Base-by-base conservation (phyloP, 768 basidiomycete species). In the Pulveroboletus sp. region DNA sequence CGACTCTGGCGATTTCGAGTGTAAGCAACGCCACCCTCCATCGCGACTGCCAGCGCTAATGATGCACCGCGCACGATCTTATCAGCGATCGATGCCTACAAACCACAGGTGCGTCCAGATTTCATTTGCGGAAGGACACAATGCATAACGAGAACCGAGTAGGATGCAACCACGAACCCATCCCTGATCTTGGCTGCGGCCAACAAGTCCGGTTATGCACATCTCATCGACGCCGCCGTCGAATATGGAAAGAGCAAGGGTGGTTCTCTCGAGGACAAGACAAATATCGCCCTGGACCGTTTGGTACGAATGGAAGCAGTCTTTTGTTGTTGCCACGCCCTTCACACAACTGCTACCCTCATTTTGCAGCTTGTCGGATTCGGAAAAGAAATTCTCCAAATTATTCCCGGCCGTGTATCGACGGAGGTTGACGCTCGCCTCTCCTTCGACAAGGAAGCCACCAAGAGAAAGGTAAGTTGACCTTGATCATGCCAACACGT, bases 81-180 rank as follows among this genome's bases (percentile, higher is more conserved):
- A 60, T 57, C 69, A 93, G 91, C 88, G 57, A 96, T 97, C 77
- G 93, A 85, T 74, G 85, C 79, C 55, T 97, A 95, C 85, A 94
- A 96, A 76, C 95, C 95, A 60, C 93, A 89, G 75, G 85, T 82
- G 67, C 58, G 63, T 59, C 45, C 46, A 33, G 47, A 47, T 46
- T 57, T 52, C 50, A 53, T 59, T 51, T 48, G 46, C 27, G n/a
- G 31, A 46, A 32, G 31, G 26, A 5, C 40, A 12, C 30, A 17
- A 32, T 45, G 47, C 39, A 53, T 43, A 58, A 54, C 47, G 47
- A 43, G 43, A 53, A 54, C 39, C 42, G 31, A 57, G 2, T 64
- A 93, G 85, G 95, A 97, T 76, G 95, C 95, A 18, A 98, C 96
- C 39, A 99, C 96, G 57, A 99, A 98, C 77, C 96, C 96, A 15